Base-by-base conservation (phyloP, 2,329 filamentous ascomycete genomes). In the Didymella sp. region DNA sequence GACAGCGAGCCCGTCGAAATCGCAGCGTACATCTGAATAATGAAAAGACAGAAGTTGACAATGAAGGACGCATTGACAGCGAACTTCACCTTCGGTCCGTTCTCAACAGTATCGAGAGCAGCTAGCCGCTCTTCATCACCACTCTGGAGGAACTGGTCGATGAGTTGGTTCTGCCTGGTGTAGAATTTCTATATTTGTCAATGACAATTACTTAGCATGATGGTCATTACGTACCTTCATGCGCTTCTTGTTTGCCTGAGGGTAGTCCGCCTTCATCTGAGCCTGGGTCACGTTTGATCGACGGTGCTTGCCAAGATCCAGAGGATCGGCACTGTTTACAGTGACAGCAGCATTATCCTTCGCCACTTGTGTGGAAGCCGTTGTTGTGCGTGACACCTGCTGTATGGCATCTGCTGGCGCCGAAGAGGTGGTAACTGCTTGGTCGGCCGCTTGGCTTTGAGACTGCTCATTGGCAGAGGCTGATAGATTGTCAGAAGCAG, bases 21-120 rank as follows among this genome's bases (percentile, higher is more conserved):
- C 48, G 84, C 84, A 38, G 84, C 84, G 67, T 86, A 86, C 50
- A 85, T 71, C 74, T 86, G 84, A 56, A 86, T 85, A 67, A 84
- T 62, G 63, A 85, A 85, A 25, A 86, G 75, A 58, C 76, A 84
- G 55, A 75, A 75, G 61, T 77, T 76, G 58, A 77, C 74, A 0
- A 59, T 9, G 40, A 75, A 76, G 1, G 73, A 75, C 33, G 73
- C 74, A 56, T 76, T 77, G 45, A 77, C 73, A 2, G 74, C 74
- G 45, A 77, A 75, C 45, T 67, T 73, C 37, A 76, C 74, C 51
- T 76, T 77, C 17, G 73, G 73, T 8, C 74, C 74, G 67, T 85
- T 81, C 56, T 81, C 78, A 43, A 77, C 66, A 44, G 80, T 79
- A 65, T 86, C 83, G 43, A 83, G 79, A 40, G 81, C 73, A 49